Percentiles rank a stretch among this genome's conserved stretches.
phyloP scores from a whole-genome alignment of 2,329 filamentous ascomycete genomes.

The Stachybotrys echinatus region DNA sequence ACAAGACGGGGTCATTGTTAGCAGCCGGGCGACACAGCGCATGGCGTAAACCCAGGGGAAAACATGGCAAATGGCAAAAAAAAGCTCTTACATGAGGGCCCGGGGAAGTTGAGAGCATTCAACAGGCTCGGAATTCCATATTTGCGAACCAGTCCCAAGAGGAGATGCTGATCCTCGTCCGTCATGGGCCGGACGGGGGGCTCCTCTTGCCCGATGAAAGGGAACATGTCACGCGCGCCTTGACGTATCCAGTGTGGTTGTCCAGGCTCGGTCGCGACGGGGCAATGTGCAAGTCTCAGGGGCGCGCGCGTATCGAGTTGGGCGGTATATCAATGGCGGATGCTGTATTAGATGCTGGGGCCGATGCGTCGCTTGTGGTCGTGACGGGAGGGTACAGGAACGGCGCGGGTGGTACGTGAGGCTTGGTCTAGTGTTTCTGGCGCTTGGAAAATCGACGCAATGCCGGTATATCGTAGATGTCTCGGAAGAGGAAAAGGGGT shows the following conservation, averaged over 20 bases:
- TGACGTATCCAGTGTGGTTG: not conserved
- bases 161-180: constrained; percentile 32
- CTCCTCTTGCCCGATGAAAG: constrained; percentile 27
- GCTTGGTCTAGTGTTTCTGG: not conserved
- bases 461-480: not conserved
- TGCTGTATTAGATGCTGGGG: not conserved
- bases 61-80: not conserved
- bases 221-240: constrained; percentile 24
- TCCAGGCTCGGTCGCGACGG: not conserved
- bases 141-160: constrained; percentile 29
- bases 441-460: not conserved
- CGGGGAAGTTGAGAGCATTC: constrained; percentile 29
- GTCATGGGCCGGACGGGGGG: constrained; percentile 26
- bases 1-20: not conserved
- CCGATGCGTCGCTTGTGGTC: not conserved
- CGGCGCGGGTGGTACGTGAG: not conserved
- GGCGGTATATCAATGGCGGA: too few species aligned
- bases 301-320: too few species aligned
- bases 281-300: too few species aligned
- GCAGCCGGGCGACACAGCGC: not conserved
- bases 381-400: not conserved
- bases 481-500: not conserved
- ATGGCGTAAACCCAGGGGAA: not conserved
- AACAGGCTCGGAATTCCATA: constrained; percentile 31
- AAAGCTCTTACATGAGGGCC: constrained; percentile 29